Conservation (phyloP, 495 filamentous ascomycete genomes). For the Penicilliopsis zonata region DNA sequence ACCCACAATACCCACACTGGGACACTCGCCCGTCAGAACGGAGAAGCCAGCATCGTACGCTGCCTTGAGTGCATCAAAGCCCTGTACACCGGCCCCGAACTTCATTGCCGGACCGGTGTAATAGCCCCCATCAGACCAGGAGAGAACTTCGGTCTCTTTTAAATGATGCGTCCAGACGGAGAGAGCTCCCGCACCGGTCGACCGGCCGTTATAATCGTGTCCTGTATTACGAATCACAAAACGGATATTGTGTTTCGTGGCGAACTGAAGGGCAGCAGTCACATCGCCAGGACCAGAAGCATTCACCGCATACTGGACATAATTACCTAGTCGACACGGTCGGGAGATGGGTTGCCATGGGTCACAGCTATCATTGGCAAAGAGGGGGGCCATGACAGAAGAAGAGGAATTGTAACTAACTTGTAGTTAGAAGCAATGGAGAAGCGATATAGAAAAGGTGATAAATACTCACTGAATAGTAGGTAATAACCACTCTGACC, state of each 20-base stretch:
- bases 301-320: constrained; percentile 39
- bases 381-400: constrained; percentile 31
- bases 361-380: constrained; percentile 38
- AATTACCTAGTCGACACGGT: constrained; percentile 46
- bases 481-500: no score
- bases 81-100: constrained; percentile 43
- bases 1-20: constrained; percentile 30
- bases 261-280: constrained; percentile 28
- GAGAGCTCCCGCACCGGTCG: constrained; percentile 42
- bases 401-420: no score
- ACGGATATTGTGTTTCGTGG: constrained; percentile 42
- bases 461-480: no score
- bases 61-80: constrained; percentile 30
- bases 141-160: constrained; percentile 28
- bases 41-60: constrained; percentile 16
- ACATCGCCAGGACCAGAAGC: constrained; percentile 19
- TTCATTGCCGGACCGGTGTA: constrained; percentile 41
- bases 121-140: constrained; percentile 17
- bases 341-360: constrained; percentile 37
- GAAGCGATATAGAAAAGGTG: no score
- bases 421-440: no score
- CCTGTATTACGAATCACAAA: constrained; percentile 56
- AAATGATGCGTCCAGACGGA: constrained; percentile 47
- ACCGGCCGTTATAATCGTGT: constrained; percentile 39
- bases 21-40: constrained; percentile 23